Conservation (phyloP, 768 basidiomycete species). For the Macrolepiota dolichaula region DNA sequence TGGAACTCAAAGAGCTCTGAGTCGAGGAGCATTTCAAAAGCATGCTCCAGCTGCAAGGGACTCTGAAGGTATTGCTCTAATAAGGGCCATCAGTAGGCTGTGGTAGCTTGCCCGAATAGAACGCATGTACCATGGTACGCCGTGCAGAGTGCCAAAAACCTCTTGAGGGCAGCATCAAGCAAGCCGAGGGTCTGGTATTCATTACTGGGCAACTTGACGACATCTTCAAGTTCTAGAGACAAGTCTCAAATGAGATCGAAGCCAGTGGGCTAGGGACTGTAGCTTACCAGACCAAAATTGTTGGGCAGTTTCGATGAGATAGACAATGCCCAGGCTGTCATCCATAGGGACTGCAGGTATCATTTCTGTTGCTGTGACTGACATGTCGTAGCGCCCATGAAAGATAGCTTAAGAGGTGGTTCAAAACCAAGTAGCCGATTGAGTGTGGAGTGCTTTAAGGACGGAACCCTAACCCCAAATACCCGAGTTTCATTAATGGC, state of each 20-base stretch:
- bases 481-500: neutral
- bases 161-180: conserved; percentile 75
- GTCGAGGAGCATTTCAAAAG: conserved; percentile 69
- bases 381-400: conserved; percentile 26
- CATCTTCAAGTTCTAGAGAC: conserved; percentile 79
- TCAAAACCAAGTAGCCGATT: neutral
- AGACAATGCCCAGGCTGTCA: conserved; percentile 76
- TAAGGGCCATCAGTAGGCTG: conserved; percentile 12
- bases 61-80: conserved; percentile 81
- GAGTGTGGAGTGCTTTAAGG: neutral
- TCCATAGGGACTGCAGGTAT: conserved; percentile 41
- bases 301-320: conserved; percentile 77
- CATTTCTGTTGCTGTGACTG: conserved; percentile 21
- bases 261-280: neutral
- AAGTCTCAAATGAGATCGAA: conserved; percentile 4
- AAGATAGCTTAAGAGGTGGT: conserved; percentile 1
- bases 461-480: neutral
- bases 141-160: conserved; percentile 76
- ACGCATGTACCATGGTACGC: conserved; percentile 76
- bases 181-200: conserved; percentile 62
- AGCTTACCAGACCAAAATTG: conserved; percentile 88
- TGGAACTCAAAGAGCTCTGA: conserved; percentile 90
- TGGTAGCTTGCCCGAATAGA: neutral
- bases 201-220: conserved; percentile 62
- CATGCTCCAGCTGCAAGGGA: conserved; percentile 81